Base-by-base conservation (phyloP, 2,329 filamentous ascomycete species). In the Diaporthe vaccinii region DNA sequence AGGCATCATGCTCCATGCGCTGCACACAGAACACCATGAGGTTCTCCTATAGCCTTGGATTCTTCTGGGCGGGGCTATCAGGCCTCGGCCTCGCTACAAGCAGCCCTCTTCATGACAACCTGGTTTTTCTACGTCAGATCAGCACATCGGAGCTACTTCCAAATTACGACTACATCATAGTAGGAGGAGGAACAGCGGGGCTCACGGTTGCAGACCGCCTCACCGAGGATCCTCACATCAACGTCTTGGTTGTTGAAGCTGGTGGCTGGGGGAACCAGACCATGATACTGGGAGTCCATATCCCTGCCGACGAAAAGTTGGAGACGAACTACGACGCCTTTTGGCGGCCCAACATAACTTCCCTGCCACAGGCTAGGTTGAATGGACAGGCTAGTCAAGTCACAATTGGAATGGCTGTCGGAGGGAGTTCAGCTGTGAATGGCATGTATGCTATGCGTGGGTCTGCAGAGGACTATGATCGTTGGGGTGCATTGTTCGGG, bases 351-450 rank as follows among this genome's bases (percentile, higher is more conserved):
- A n/a, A n/a, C 8, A n/a, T 53, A 10, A 8, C 25, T 1, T 82
- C 81, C 1, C 79, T 80, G 17, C 81, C 81, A 2, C 80, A 83
- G 49, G 68, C 59, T 9, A 78, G 81, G 70, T 76, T 82, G 22
- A 62, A 74, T 44, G 80, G 80, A 78, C 76, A 77, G 14, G 78
- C 74, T 14, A 78, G 78, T 0, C 61, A 72, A 0, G 80, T 81
- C 0, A 62, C 78, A 17, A 76, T 78, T 8, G 81, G 79, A 2
- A 81, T 80, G 49, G 79, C 81, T 0, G 79, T 86, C 0, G 85
- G 84, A 25, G 84, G 85, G 12, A 82, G 82, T 1, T 84, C 83
- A 0, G 82, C 82, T 17, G 79, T 84, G 14, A 84, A 84, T 73
- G 83, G 81, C 44, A 79, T 84, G 79, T 81, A 84, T 39, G 80